A percentile compares a stretch with the other conserved stretches of the same genome.
Evolutionary conservation across 306 rosid genomes (phyloP).

Genomic region (Citrullus amarus): DNA sequence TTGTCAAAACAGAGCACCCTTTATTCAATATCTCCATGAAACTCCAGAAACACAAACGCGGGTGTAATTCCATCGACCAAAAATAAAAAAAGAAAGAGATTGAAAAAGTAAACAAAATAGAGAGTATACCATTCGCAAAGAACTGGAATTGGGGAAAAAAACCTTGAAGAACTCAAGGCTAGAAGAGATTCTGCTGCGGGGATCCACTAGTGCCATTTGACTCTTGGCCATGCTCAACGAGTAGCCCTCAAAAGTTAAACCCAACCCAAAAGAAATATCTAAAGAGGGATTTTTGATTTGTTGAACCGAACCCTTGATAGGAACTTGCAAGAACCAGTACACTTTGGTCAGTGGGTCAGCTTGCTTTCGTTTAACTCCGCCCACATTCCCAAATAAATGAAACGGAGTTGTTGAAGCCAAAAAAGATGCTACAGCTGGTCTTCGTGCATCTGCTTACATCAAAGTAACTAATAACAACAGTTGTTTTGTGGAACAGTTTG

Average conservation of each 20-base stretch:
- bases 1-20: not conserved
- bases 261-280: not conserved
- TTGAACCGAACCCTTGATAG: not conserved
- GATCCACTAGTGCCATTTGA: not conserved
- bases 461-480: too few relatives aligned
- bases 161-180: slow-evolving; percentile 11
- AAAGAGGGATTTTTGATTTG: not conserved
- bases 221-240: not conserved
- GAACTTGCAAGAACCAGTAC: not conserved
- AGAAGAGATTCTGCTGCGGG: not conserved
- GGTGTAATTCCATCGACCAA: not conserved
- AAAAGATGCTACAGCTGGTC: not conserved
- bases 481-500: too few relatives aligned
- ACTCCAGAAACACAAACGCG: not conserved
- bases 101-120: not conserved
- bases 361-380: not conserved
- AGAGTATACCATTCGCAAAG: slow-evolving; percentile 9
- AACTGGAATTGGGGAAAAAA: slow-evolving; percentile 3
- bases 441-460: not conserved
- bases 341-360: not conserved
- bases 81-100: not conserved
- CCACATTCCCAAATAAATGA: not conserved
- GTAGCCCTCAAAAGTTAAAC: not conserved
- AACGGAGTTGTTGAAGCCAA: too few relatives aligned
- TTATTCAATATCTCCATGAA: not conserved